Evolutionary conservation across 1,139 yeast species (phyloP).

Genomic region (Saccharomycopsis crataegensis): DNA sequence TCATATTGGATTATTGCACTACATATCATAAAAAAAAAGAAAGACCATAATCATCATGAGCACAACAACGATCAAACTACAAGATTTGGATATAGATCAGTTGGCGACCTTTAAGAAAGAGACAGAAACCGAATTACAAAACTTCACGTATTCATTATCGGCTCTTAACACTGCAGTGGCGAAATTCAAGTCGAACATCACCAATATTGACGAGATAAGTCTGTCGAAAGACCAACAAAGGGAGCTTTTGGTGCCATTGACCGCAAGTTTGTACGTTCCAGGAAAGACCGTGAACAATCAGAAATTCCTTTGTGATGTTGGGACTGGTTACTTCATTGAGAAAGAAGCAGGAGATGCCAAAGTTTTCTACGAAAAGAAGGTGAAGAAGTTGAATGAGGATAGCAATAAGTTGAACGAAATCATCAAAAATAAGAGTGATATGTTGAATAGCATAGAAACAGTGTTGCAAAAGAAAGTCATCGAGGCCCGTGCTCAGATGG

Average conservation of each 20-base stretch:
- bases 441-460: slow-evolving; percentile 21
- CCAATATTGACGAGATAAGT: slow-evolving; percentile 56
- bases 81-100: slow-evolving; percentile 43
- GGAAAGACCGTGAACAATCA: slow-evolving; percentile 61
- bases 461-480: slow-evolving; percentile 16
- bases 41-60: background rate
- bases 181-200: slow-evolving; percentile 76
- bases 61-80: slow-evolving; percentile 15
- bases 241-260: slow-evolving; percentile 74
- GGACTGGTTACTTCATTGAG: slow-evolving; percentile 92
- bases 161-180: slow-evolving; percentile 79
- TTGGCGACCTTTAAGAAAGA: slow-evolving; percentile 76
- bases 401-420: slow-evolving; percentile 67
- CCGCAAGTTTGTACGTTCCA: slow-evolving; percentile 83
- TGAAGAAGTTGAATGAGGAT: slow-evolving; percentile 66
- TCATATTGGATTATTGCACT: too few relatives aligned
- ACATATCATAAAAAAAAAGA: background rate
- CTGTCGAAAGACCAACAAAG: slow-evolving; percentile 33
- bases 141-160: slow-evolving; percentile 74
- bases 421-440: slow-evolving; percentile 55
- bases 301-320: slow-evolving; percentile 83
- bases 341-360: slow-evolving; percentile 64
- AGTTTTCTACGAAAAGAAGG: slow-evolving; percentile 66
- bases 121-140: slow-evolving; percentile 79
- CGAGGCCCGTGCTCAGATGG: background rate